A percentile compares a stretch with the other conserved stretches of the same genome.
These are phyloP conservation scores for Bryoglossum gracile DNA, from an alignment of 495 filamentous ascomycete genomes.

Conservation along the genomic window DNA sequence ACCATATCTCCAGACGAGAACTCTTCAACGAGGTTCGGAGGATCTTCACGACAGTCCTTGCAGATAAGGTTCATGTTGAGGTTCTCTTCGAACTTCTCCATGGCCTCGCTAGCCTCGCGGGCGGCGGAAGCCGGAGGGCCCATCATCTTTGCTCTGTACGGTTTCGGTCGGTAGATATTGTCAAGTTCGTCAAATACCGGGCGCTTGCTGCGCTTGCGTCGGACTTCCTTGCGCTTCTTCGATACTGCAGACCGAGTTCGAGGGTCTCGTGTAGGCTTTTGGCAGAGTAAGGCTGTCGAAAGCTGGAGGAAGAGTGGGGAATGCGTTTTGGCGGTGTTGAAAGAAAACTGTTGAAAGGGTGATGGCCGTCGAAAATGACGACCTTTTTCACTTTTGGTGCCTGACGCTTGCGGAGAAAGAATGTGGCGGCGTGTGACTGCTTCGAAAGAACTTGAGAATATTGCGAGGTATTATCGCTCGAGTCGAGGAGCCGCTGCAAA, in stretches of 20 bases:
- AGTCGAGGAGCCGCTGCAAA: no score
- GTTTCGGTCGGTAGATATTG: slow-evolving; percentile 26
- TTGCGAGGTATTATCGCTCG: not conserved
- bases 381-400: not conserved
- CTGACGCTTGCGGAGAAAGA: no score
- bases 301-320: slow-evolving; percentile 55
- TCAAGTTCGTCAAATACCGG: slow-evolving; percentile 25
- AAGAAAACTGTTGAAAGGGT: not conserved
- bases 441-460: not conserved
- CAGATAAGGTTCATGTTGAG: slow-evolving; percentile 79
- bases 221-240: slow-evolving; percentile 26
- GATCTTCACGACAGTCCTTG: slow-evolving; percentile 81
- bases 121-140: slow-evolving; percentile 24
- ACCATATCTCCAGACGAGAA: slow-evolving; percentile 88
- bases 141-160: slow-evolving; percentile 34
- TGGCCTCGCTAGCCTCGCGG: slow-evolving; percentile 16
- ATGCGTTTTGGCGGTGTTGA: slow-evolving; percentile 52
- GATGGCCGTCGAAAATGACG: slow-evolving; percentile 10
- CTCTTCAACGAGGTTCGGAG: slow-evolving; percentile 88
- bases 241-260: slow-evolving; percentile 17
- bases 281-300: slow-evolving; percentile 30
- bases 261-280: slow-evolving; percentile 34
- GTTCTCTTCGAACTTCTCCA: slow-evolving; percentile 41
- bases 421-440: no score
- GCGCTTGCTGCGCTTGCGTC: slow-evolving; percentile 10